phyloP scores from a whole-genome alignment of 106 monocot genomes.

The Cymbidium sinense region DNA sequence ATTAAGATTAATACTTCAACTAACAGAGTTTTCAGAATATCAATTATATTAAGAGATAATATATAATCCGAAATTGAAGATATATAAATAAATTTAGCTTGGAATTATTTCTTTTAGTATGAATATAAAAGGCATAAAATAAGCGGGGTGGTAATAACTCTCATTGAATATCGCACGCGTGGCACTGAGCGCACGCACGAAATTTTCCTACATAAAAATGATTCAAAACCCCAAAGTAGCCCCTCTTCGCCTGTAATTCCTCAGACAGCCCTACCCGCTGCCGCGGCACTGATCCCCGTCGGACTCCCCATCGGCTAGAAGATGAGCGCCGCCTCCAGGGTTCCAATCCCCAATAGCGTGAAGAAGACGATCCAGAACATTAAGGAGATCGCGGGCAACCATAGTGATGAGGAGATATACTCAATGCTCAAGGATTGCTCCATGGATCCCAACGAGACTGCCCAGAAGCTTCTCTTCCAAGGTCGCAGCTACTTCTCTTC shows the following conservation, averaged over 20 bases:
- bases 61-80: no score
- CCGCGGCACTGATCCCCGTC: background rate
- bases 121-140: no score
- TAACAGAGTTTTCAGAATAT: no score
- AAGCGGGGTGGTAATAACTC: no score
- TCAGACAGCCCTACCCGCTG: conserved; percentile 1
- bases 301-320: background rate
- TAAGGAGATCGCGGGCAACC: conserved; percentile 78
- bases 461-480: conserved; percentile 78
- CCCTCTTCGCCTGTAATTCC: conserved; percentile 3
- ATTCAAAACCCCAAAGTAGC: conserved; percentile 1
- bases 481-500: conserved; percentile 20
- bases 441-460: conserved; percentile 98
- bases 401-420: conserved; percentile 88
- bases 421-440: conserved; percentile 85
- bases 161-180: no score
- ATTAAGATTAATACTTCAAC: no score
- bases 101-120: no score
- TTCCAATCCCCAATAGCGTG: conserved; percentile 39
- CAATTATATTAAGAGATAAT: no score
- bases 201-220: background rate
- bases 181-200: no score
- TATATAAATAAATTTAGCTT: no score
- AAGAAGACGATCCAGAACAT: conserved; percentile 71
- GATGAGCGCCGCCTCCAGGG: conserved; percentile 31